These are phyloP conservation scores for Exidia glandulosa DNA, from an alignment of 768 basidiomycete genomes.

Conservation along the genomic window DNA sequence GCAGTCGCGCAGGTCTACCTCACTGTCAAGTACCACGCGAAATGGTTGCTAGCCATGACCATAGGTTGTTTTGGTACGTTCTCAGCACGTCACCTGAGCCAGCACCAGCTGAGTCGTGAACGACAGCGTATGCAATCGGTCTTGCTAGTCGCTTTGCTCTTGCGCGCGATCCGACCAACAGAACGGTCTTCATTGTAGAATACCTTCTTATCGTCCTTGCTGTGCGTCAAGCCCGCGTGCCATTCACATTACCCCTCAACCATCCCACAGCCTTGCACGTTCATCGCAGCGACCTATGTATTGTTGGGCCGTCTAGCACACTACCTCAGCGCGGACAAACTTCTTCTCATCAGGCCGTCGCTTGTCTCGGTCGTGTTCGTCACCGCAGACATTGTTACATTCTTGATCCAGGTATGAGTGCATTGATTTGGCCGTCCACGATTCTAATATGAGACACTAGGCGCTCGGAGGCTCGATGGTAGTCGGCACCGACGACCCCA, in stretches of 20 bases:
- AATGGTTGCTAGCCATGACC: constrained; percentile 52
- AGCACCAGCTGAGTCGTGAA: too few relatives aligned
- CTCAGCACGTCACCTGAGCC: background rate
- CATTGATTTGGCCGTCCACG: background rate
- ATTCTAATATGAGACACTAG: constrained; percentile 15
- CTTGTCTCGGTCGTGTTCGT: constrained; percentile 51
- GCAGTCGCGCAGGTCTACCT: constrained; percentile 34
- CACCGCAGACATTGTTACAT: constrained; percentile 51
- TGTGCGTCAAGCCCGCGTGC: constrained; percentile 20
- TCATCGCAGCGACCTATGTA: constrained; percentile 59
- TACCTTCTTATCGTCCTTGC: constrained; percentile 52
- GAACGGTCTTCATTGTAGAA: constrained; percentile 41
- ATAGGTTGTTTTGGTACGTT: constrained; percentile 46
- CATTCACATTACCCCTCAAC: background rate
- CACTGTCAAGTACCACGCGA: constrained; percentile 34
- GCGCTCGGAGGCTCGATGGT: constrained; percentile 37
- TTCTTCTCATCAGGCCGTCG: constrained; percentile 37
- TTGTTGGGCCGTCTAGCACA: constrained; percentile 52
- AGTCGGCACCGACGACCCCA: constrained; percentile 1
- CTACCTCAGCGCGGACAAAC: constrained; percentile 33
- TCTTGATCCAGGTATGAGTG: constrained; percentile 46
- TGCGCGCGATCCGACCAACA: constrained; percentile 40
- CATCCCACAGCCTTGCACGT: constrained; percentile 50
- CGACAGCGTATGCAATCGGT: constrained; percentile 44
- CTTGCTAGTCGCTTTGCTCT: constrained; percentile 46